Evolutionary conservation across 306 rosid species (phyloP).

Genomic region (Adenanthera pavonina): DNA sequence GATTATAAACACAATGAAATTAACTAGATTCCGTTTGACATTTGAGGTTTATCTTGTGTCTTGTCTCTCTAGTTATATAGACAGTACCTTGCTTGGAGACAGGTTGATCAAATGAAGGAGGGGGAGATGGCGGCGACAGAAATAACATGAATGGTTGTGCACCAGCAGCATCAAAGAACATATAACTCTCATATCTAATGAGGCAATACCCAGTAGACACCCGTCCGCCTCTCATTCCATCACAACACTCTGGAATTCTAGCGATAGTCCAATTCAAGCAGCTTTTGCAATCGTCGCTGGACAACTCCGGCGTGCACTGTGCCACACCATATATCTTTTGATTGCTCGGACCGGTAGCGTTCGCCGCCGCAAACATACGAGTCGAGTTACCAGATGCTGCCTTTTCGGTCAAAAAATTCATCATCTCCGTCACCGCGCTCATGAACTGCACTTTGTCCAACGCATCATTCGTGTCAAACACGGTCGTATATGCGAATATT

Average conservation of each 20-base stretch:
- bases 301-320: slow-evolving; percentile 53
- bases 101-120: background rate
- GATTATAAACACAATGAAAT: no score
- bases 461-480: no score
- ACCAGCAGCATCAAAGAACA: background rate
- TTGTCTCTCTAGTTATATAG: no score
- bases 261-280: slow-evolving; percentile 23
- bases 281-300: background rate
- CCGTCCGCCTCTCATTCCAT: background rate
- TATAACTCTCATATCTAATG: slow-evolving; percentile 21
- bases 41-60: no score
- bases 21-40: no score
- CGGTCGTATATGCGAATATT: background rate
- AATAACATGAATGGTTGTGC: background rate
- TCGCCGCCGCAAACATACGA: slow-evolving; percentile 28
- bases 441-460: background rate
- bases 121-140: background rate
- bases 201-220: background rate
- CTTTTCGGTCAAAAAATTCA: background rate
- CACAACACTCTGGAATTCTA: background rate
- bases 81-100: background rate
- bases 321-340: slow-evolving; percentile 23
- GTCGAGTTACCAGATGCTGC: slow-evolving; percentile 35
- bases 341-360: background rate
- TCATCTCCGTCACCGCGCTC: background rate